A percentile compares a stretch with the other conserved stretches of the same genome.
phyloP scores from a whole-genome alignment of 768 basidiomycete species.

The Lentinus brumalis region DNA sequence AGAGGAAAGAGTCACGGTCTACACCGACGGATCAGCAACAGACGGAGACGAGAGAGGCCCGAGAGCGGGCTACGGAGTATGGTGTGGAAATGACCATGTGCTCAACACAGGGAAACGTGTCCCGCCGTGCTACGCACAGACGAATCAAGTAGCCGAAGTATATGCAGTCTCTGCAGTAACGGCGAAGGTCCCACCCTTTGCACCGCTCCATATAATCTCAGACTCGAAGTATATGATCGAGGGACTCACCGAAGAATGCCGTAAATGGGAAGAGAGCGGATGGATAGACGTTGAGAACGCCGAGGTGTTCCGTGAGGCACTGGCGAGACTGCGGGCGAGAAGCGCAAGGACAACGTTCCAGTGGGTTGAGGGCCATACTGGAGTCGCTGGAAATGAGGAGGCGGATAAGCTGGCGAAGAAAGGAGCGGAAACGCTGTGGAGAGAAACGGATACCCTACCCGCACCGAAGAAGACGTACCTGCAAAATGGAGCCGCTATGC shows the following conservation, averaged over 20 bases:
- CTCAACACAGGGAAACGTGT: not conserved
- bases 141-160: conserved; percentile 16
- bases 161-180: conserved; percentile 16
- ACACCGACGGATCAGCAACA: conserved; percentile 1
- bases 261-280: conserved; percentile 5
- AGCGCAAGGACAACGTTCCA: not conserved
- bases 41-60: not conserved
- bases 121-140: not conserved
- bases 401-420: conserved; percentile 7
- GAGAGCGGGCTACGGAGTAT: not conserved
- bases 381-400: conserved; percentile 12
- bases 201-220: conserved; percentile 21
- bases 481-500: not conserved
- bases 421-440: not conserved
- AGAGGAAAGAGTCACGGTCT: not conserved
- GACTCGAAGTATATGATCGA: conserved; percentile 23
- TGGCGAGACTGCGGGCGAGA: not conserved
- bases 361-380: conserved; percentile 21
- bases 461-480: not conserved
- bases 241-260: conserved; percentile 6
- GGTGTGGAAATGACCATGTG: not conserved
- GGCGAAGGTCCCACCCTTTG: not conserved
- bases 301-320: not conserved
- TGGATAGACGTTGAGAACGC: conserved; percentile 6
- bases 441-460: not conserved